Percentiles rank a stretch among this genome's conserved stretches.
phyloP scores from a whole-genome alignment of 2,329 filamentous ascomycete genomes.

The Scedosporium apiospermum region DNA sequence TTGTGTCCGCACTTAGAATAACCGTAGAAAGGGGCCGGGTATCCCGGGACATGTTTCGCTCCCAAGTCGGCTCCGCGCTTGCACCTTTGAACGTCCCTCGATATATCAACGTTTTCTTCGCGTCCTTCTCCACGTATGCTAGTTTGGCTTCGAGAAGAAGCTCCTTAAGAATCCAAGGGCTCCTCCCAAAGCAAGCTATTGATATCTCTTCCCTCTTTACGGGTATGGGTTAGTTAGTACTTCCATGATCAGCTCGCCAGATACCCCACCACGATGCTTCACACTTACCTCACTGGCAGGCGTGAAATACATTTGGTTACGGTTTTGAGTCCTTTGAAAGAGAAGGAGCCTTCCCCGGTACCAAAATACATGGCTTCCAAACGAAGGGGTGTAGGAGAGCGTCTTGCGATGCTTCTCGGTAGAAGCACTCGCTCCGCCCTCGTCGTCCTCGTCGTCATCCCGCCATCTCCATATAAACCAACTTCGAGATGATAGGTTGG shows the following conservation, averaged over 20 bases:
- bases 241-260: background rate
- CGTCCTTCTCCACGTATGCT: conserved; percentile 46
- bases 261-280: background rate
- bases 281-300: conserved; percentile 1
- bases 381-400: conserved; percentile 55
- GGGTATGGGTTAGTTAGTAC: conserved; percentile 21
- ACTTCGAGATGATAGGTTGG: conserved; percentile 43
- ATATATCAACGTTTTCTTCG: conserved; percentile 56
- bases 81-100: conserved; percentile 35
- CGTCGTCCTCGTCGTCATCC: conserved; percentile 36
- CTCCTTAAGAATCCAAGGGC: conserved; percentile 51
- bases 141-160: conserved; percentile 49
- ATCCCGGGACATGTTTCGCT: conserved; percentile 51
- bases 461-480: conserved; percentile 35
- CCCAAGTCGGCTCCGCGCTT: conserved; percentile 41
- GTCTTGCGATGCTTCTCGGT: conserved; percentile 9
- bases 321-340: conserved; percentile 43
- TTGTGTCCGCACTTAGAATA: conserved; percentile 51
- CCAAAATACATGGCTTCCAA: conserved; percentile 61
- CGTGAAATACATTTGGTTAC: conserved; percentile 26
- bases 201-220: conserved; percentile 47
- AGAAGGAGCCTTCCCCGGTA: conserved; percentile 49
- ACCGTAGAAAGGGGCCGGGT: conserved; percentile 56
- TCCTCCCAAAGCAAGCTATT: conserved; percentile 52
- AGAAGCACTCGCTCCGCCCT: conserved; percentile 22